Conservation (phyloP, 495 filamentous ascomycete species). For the Monascus purpureus region DNA sequence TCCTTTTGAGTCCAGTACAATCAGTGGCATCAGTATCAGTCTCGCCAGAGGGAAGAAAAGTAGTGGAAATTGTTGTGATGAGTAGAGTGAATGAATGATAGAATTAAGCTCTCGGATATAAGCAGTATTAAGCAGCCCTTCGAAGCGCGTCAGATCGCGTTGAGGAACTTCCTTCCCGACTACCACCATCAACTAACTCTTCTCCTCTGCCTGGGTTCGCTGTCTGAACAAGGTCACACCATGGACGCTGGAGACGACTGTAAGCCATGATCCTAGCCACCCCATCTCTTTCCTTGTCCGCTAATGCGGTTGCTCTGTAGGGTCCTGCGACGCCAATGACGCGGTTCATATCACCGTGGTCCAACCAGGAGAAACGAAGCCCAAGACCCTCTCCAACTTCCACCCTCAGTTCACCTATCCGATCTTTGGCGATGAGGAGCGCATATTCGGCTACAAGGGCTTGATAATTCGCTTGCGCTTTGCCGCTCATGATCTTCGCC, state of each 20-base stretch:
- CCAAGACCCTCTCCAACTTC: conserved; percentile 51
- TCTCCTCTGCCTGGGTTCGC: no score
- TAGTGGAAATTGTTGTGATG: no score
- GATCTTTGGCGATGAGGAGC: conserved; percentile 83
- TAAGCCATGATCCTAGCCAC: not conserved
- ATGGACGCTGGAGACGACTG: not conserved
- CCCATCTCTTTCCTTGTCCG: not conserved
- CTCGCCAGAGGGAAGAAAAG: no score
- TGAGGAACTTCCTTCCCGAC: no score
- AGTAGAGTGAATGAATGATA: no score
- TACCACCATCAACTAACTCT: no score
- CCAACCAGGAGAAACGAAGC: conserved; percentile 37
- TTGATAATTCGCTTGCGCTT: conserved; percentile 65
- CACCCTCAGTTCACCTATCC: conserved; percentile 79
- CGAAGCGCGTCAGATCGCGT: no score
- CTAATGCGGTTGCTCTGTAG: conserved; percentile 22
- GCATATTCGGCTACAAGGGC: conserved; percentile 78
- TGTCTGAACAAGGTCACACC: not conserved
- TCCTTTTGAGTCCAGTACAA: no score
- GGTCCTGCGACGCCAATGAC: conserved; percentile 63
- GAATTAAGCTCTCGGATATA: no score
- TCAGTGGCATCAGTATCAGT: no score
- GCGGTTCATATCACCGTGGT: conserved; percentile 59
- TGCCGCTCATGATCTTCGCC: conserved; percentile 67
- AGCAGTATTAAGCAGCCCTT: no score